Percentiles rank a stretch among this genome's conserved stretches.
Conservation (phyloP, 768 basidiomycete species). For the Hemileccinum impolitum region DNA sequence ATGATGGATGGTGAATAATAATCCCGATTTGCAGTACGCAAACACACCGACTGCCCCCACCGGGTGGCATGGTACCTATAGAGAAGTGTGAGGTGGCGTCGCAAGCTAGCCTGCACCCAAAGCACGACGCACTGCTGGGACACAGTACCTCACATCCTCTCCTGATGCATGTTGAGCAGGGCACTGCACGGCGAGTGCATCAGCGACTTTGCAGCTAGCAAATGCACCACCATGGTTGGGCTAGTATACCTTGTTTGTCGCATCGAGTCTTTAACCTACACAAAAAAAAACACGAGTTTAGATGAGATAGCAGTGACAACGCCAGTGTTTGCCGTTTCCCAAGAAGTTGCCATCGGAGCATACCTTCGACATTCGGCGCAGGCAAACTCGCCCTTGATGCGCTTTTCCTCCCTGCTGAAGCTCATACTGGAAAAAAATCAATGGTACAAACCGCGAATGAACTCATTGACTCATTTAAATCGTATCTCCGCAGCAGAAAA, state of each 20-base stretch:
- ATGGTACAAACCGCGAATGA: neutral
- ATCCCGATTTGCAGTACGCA: neutral
- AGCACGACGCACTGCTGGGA: slow-evolving; percentile 43
- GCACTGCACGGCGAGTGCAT: slow-evolving; percentile 13
- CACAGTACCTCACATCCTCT: slow-evolving; percentile 46
- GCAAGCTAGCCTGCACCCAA: neutral
- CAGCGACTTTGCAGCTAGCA: neutral
- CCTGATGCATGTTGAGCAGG: slow-evolving; percentile 45
- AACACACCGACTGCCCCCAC: slow-evolving; percentile 50
- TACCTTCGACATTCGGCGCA: slow-evolving; percentile 33
- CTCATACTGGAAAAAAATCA: slow-evolving; percentile 8
- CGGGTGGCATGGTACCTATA: slow-evolving; percentile 50
- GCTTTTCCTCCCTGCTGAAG: slow-evolving; percentile 20
- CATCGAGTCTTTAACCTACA: slow-evolving; percentile 28
- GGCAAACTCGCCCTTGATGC: slow-evolving; percentile 27
- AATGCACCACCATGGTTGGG: neutral
- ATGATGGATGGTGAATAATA: neutral
- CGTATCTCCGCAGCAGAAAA: slow-evolving; percentile 5
- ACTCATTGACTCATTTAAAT: neutral
- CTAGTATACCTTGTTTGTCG: slow-evolving; percentile 21
- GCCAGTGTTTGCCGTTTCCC: neutral
- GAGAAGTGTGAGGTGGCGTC: neutral
- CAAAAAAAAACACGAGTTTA: neutral
- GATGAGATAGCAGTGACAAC: neutral
- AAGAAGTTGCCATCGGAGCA: neutral